Base-by-base conservation (phyloP, 2,329 filamentous ascomycete species). In the Paramyrothecium sp. region DNA sequence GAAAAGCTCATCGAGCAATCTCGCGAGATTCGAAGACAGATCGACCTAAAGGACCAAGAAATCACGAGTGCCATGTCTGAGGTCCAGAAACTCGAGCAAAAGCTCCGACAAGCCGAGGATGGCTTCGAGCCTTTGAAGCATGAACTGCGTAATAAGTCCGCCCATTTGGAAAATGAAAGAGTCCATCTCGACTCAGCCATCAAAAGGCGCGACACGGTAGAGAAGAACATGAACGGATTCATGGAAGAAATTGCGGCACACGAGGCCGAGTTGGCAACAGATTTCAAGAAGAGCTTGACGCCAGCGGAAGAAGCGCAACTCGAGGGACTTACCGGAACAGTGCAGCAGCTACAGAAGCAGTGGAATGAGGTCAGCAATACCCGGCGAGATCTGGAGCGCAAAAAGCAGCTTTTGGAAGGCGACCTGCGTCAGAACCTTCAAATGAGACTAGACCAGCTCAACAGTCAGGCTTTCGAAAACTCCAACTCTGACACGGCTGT, bases 211-310 rank as follows among this genome's bases (percentile, higher is more conserved):
- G 87, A 91, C 53, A 87, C 87, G 51, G 87, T 93, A 30, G 87
- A 91, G 62, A 83, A 82, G 61, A 89, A 90, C 65, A 83, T 97
- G 71, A 89, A 90, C 62, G 86, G 87, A 46, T 83, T 96, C 54
- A 84, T 88, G 53, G 89, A 92, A 58, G 90, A 91, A 63, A 81
- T 96, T 56, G 83, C 81, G 51, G 88, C 89, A 7, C 90, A 92
- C 69, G 88, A 97, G 71, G 81, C 87, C 2, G 96, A 99, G 71
- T 75, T 97, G 56, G 81, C 82, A 17, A 90, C 91, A 1, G 89
- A 96, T 22, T 99, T 98, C 78, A 96, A 96, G 77, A 97, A 97
- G 74, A 89, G 89, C 13, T 80, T 99, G 52, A 90, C 89, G 11
- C 77, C 84, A 8, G 85, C 88, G n/a, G 96, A 99, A 73, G 94